Percentiles rank a stretch among this genome's conserved stretches.
phyloP scores from a whole-genome alignment of 352 stramenopile species.

The Globisporangium radiosum region DNA sequence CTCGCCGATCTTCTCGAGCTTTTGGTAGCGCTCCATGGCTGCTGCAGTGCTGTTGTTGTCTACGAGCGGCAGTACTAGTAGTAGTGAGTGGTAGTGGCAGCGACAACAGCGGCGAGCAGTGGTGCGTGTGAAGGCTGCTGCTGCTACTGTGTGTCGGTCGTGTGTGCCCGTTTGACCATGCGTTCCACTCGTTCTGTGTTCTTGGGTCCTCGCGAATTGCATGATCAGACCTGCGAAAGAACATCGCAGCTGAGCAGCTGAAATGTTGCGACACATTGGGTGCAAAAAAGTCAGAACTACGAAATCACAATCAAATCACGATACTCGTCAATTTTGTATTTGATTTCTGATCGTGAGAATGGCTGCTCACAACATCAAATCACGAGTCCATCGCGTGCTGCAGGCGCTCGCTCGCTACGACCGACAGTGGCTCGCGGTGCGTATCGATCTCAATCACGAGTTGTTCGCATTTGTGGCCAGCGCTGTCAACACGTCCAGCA shows the following conservation, averaged over 20 bases:
- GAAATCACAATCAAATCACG: neutral
- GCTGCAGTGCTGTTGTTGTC: too few species aligned
- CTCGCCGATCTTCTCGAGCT: constrained; percentile 84
- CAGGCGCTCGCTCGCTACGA: neutral
- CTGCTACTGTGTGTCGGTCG: neutral
- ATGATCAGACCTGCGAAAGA: neutral
- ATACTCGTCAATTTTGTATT: neutral
- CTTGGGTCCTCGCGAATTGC: neutral
- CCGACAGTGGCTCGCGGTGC: constrained; percentile 24
- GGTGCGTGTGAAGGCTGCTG: neutral
- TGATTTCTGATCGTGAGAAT: too few species aligned
- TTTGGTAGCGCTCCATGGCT: constrained; percentile 34
- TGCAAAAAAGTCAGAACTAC: neutral
- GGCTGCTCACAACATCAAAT: neutral
- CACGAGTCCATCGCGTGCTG: too few species aligned
- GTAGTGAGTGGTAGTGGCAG: too few species aligned
- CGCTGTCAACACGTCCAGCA: neutral
- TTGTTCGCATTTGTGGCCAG: constrained; percentile 27
- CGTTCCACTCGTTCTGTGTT: constrained; percentile 14
- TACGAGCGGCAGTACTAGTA: too few species aligned
- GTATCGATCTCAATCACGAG: constrained; percentile 59
- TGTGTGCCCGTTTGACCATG: constrained; percentile 1
- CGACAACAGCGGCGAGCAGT: too few species aligned
- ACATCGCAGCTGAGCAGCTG: neutral
- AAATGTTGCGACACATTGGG: neutral